Evolutionary conservation across 192 early-diverging fungal species (phyloP).

Genomic region (Piromyces sp.): DNA sequence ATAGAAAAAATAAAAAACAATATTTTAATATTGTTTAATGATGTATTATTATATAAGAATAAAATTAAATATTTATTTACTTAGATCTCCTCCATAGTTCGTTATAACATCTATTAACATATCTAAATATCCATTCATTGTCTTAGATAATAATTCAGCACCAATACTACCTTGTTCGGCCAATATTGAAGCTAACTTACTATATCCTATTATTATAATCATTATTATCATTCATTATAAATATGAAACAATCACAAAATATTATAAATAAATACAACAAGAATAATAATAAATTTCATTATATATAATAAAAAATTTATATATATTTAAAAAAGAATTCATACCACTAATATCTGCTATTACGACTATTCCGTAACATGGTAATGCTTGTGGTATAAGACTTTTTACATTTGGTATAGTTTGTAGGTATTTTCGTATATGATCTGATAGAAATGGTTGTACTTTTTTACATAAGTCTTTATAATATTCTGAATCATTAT

Average conservation of each 20-base stretch:
- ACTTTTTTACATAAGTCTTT: neutral
- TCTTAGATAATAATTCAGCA: slow-evolving; percentile 25
- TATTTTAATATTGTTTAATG: too few species aligned
- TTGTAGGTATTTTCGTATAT: neutral
- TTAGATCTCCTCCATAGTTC: neutral
- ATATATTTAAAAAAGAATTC: neutral
- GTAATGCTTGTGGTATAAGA: neutral
- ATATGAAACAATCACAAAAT: neutral
- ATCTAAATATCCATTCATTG: slow-evolving; percentile 34
- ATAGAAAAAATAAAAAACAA: too few species aligned
- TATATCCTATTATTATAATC: slow-evolving; percentile 10
- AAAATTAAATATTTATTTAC: neutral
- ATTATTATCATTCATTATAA: too few species aligned
- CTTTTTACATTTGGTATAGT: neutral
- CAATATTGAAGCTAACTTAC: slow-evolving; percentile 14
- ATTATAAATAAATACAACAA: neutral
- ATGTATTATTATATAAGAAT: too few species aligned
- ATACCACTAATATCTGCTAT: neutral
- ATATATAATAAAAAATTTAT: too few species aligned
- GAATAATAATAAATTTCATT: too few species aligned
- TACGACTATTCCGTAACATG: neutral
- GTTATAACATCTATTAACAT: slow-evolving; percentile 12
- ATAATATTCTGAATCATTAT: neutral
- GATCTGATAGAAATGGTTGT: neutral
- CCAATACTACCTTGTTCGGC: slow-evolving; percentile 24